Base-by-base conservation (phyloP, 2,329 filamentous ascomycete genomes). In the Penicillium sumatraense region DNA sequence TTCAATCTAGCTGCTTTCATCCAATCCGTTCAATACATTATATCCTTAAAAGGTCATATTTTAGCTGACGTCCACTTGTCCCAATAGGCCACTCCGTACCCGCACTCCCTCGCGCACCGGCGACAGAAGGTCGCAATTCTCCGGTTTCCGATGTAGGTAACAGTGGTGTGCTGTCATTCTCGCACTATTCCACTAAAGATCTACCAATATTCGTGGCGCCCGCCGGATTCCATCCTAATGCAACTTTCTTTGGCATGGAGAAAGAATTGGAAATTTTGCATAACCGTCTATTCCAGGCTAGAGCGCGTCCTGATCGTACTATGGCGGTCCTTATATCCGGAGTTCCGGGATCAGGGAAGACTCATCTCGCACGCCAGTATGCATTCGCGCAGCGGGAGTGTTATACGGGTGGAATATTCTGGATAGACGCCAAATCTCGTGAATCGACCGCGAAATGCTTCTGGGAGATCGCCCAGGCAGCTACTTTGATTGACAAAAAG, bases 341-440 rank as follows among this genome's bases (percentile, higher is more conserved):
- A 31, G 82, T 86, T 35, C 84, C 86, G 2, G 88, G 88, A 1
- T 83, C 83, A 13, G 88, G 88, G 2, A 90, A 90, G 71, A 86
- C 86, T 1, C 87, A 89, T 63, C 74, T 90, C 13, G 86, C 86
- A 24, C 80, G 87, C 3, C 80, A 90, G 69, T 90, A 89, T 66
- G 81, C 88, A 26, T 88, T 86, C 62, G 70, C 77, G 4, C 82
- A 89, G 62, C 82, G 78, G 31, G 72, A 79, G 4, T 75, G 83
- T 56, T 90, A 87, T 61, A 81, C 83, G 0, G 86, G 86, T 1
- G 88, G 88, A 1, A 79, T 89, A 40, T 90, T 88, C 68, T 90
- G 88, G 88, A 80, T 89, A 14, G 81, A 86, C 46, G 84, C 86
- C 8, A 87, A 85, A 60, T 84, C 83, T 1, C 68, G 78, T 3